These are phyloP conservation scores for Sugiyamaella sp. DNA, from an alignment of 1,139 yeast species.

Conservation along the genomic window DNA sequence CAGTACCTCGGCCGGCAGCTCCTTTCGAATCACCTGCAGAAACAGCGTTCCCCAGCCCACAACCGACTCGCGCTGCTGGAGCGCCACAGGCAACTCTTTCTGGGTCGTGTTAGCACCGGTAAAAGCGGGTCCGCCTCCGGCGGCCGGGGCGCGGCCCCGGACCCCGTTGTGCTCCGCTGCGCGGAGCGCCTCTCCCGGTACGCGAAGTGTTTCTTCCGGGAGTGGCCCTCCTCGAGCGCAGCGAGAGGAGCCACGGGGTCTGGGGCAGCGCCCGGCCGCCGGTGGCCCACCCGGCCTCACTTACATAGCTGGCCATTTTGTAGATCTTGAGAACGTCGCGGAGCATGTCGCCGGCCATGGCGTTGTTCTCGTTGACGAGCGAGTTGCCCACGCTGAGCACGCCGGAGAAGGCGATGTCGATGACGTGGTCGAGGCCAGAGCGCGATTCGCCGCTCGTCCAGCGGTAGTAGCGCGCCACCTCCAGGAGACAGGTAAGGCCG, in stretches of 20 bases:
- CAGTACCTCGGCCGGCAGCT: conserved; percentile 55
- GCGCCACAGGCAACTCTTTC: conserved; percentile 70
- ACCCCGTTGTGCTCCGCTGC: conserved; percentile 1
- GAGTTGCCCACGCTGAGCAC: conserved; percentile 66
- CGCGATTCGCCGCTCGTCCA: conserved; percentile 49
- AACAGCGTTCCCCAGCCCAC: conserved; percentile 80
- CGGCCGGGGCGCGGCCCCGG: conserved; percentile 8
- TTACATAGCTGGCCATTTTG: conserved; percentile 68
- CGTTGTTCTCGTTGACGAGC: conserved; percentile 51
- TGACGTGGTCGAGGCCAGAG: conserved; percentile 58
- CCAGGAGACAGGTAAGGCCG: conserved; percentile 76
- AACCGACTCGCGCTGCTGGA: conserved; percentile 63
- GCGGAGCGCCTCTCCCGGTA: background rate
- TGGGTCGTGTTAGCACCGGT: conserved; percentile 30
- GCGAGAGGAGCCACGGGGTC: background rate
- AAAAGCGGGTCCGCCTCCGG: background rate
- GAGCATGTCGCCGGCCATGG: conserved; percentile 69
- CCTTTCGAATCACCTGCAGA: conserved; percentile 64
- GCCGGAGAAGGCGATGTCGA: conserved; percentile 67
- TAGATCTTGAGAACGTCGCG: conserved; percentile 75
- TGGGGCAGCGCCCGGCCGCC: background rate
- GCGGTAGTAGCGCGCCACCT: conserved; percentile 72
- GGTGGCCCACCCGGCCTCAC: conserved; percentile 8
- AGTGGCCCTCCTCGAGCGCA: background rate
- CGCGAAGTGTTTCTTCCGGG: background rate